A percentile compares a stretch with the other conserved stretches of the same genome.
These are phyloP conservation scores for Parasitella parasitica DNA, from an alignment of 371 early-diverging fungal genomes.

Conservation along the genomic window DNA sequence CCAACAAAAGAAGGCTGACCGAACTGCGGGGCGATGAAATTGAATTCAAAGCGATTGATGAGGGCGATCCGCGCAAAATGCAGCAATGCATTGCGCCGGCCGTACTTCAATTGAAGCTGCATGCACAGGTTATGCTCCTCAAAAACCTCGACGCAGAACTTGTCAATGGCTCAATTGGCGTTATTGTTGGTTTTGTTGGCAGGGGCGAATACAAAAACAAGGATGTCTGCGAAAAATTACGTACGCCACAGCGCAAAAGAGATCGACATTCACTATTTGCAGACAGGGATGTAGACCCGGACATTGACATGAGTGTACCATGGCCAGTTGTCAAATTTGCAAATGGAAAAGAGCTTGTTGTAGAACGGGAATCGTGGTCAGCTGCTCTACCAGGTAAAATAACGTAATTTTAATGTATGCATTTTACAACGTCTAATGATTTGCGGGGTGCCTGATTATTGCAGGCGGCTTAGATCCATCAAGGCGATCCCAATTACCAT, in stretches of 20 bases:
- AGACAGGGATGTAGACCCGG: background rate
- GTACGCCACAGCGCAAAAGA: conserved; percentile 21
- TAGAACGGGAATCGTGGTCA: conserved; percentile 61
- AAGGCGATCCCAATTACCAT: conserved; percentile 59
- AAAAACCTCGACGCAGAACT: conserved; percentile 65
- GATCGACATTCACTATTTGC: background rate
- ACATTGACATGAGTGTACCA: conserved; percentile 6
- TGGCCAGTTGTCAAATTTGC: conserved; percentile 66
- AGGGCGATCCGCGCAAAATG: conserved; percentile 47
- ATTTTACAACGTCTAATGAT: no score
- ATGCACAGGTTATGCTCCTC: conserved; percentile 90
- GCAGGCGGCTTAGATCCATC: conserved; percentile 24
- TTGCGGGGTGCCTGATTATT: no score
- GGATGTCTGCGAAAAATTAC: background rate
- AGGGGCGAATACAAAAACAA: conserved; percentile 23
- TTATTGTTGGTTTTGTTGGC: conserved; percentile 63
- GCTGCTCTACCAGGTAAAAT: conserved; percentile 55
- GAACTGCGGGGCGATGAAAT: conserved; percentile 48
- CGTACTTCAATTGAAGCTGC: conserved; percentile 64
- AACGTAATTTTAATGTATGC: no score
- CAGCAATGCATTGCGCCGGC: conserved; percentile 59
- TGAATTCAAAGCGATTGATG: conserved; percentile 40
- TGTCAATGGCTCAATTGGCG: conserved; percentile 50
- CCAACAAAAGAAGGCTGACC: conserved; percentile 63
- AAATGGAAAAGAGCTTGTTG: conserved; percentile 34